phyloP scores from a whole-genome alignment of 352 stramenopile species.

The Peronosclerospora sorghi region DNA sequence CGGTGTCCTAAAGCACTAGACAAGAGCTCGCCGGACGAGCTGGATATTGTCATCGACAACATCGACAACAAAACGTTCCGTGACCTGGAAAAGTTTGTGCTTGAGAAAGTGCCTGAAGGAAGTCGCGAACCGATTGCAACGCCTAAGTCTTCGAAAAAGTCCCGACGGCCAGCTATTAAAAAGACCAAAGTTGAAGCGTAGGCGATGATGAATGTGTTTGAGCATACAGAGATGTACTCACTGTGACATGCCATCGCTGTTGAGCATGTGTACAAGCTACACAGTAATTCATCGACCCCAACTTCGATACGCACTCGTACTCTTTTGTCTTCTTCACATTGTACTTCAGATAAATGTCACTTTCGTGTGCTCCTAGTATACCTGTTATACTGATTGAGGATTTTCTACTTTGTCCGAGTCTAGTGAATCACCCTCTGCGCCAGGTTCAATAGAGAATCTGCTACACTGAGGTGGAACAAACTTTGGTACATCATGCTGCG shows the following conservation, averaged over 20 bases:
- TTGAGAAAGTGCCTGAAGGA: constrained; percentile 59
- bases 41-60: constrained; percentile 83
- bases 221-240: constrained; percentile 4
- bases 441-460: not conserved
- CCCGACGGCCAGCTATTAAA: constrained; percentile 41
- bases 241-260: not conserved
- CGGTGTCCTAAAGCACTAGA: constrained; percentile 78
- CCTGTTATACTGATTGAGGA: too few species aligned
- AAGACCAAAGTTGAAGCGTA: constrained; percentile 50
- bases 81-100: constrained; percentile 70
- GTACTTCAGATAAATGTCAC: too few species aligned
- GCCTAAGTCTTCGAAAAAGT: constrained; percentile 50
- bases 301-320: constrained; percentile 8
- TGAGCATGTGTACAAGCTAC: too few species aligned
- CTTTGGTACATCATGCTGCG: constrained; percentile 9
- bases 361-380: too few species aligned
- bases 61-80: constrained; percentile 86
- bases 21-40: constrained; percentile 77
- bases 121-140: constrained; percentile 49
- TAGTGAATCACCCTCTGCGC: not conserved
- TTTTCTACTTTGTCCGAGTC: too few species aligned
- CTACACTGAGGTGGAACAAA: constrained; percentile 26
- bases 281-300: constrained; percentile 5
- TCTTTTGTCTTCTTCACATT: not conserved
- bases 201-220: constrained; percentile 10